phyloP scores from a whole-genome alignment of 164 flowering plant species.

The Akebia trifoliata region DNA sequence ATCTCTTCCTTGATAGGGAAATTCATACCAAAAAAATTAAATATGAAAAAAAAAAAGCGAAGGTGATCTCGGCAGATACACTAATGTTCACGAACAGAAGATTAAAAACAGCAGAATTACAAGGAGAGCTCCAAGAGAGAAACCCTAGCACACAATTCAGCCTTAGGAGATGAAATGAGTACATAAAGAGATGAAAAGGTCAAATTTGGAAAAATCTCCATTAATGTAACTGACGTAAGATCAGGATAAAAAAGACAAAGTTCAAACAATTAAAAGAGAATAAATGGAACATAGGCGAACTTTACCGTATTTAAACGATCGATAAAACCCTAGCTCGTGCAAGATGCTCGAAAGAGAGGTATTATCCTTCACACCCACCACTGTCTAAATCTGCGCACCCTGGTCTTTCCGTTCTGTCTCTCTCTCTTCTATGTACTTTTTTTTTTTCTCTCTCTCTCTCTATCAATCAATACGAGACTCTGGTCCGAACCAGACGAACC shows the following conservation, averaged over 20 bases:
- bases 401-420: conserved; percentile 3
- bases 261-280: not conserved
- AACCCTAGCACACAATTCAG: conserved; percentile 3
- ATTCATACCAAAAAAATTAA: not conserved
- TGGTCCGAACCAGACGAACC: no score
- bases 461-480: no score
- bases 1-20: not conserved
- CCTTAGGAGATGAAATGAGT: not conserved
- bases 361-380: conserved; percentile 1
- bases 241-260: not conserved
- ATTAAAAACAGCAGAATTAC: not conserved
- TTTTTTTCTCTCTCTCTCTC: not conserved
- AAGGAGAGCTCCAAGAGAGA: not conserved
- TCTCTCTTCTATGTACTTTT: not conserved
- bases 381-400: not conserved
- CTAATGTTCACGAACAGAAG: not conserved
- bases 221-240: not conserved
- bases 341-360: not conserved
- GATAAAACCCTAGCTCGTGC: conserved; percentile 4
- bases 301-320: conserved; percentile 7
- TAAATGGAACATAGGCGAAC: no score
- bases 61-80: not conserved
- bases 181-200: not conserved
- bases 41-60: not conserved
- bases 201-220: not conserved